Evolutionary conservation across 2,329 filamentous ascomycete species (phyloP), one percentile per base, ranked within the genome.

Genomic region (Fusarium armeniacum): DNA sequence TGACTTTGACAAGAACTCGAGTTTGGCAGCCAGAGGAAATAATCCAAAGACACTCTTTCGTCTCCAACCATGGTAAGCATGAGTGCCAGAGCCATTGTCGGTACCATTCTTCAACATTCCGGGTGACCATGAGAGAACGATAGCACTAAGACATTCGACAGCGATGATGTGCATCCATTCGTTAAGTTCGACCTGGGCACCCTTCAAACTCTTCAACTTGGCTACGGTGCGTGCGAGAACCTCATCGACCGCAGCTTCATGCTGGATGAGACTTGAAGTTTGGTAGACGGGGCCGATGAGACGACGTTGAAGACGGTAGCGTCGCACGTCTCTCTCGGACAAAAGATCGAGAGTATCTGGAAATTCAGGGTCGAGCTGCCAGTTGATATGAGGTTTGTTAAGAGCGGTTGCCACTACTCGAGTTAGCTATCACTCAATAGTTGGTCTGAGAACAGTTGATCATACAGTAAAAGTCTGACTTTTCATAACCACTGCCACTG

Each of bases 111-210:
- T 77, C 12, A 86, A 73, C 68, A 85, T 81, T 0, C 83, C 81
- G 0, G 85, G 85, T 0, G 85, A 86, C 85, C 85, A 87, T 0
- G 83, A 83, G 2, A 87, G 75, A 1, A 86, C 84, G 3, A 81
- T 74, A 1, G 84, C 83, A 1, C 83, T 81, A 4, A 87, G 81
- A 24, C 82, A 85, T 65, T 87, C 85, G 32, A 87, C 83, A 2
- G 80, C 81, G 20, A 86, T 77, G 58, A 87, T 86, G 74, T 87
- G 85, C 84, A 87, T 87, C 85, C 85, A 87, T 56, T 85, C 82
- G 52, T 83, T 84, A 20, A 87, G 71, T 58, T 86, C 83, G 6
- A 87, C 71, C 30, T 81, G 78, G 2, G 73, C 69, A 0, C 83
- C 83, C 1, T 78, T 46, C 2, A 85, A 71, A 0, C 62, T 58